These are phyloP conservation scores for Stachybotrys elegans DNA, from an alignment of 2,329 filamentous ascomycete species.

Conservation along the genomic window DNA sequence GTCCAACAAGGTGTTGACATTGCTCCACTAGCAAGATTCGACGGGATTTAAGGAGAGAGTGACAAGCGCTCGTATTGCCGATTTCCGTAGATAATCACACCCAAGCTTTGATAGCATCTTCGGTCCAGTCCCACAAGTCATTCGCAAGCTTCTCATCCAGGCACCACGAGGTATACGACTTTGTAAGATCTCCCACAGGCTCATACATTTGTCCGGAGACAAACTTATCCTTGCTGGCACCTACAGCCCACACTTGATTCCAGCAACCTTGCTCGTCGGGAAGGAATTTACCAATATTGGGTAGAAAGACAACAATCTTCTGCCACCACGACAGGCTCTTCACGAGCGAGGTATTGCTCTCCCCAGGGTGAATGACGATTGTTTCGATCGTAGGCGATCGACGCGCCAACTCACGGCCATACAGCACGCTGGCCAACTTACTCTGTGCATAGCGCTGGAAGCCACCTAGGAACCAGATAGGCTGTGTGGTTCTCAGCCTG, in stretches of 20 bases:
- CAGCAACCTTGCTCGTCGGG: constrained; percentile 22
- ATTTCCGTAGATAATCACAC: no score
- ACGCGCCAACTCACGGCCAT: constrained; percentile 38
- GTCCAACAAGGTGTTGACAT: no score
- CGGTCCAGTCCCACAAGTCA: constrained; percentile 34
- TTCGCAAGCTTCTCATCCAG: constrained; percentile 23
- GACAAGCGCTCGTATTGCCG: no score
- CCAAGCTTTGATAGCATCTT: constrained; percentile 11
- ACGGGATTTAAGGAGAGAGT: no score
- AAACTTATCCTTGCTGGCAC: constrained; percentile 12
- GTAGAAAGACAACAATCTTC: constrained; percentile 17
- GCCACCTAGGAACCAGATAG: constrained; percentile 23
- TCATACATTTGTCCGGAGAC: constrained; percentile 13
- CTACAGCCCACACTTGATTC: constrained; percentile 27
- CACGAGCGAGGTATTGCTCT: constrained; percentile 24
- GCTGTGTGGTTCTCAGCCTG: constrained; percentile 18
- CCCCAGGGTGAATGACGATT: constrained; percentile 45
- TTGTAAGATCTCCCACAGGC: constrained; percentile 19
- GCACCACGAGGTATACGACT: constrained; percentile 15
- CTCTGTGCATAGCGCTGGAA: constrained; percentile 45
- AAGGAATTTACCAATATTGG: constrained; percentile 15
- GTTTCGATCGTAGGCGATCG: constrained; percentile 35
- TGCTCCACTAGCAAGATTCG: no score
- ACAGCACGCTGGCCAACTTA: constrained; percentile 44
- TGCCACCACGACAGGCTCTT: constrained; percentile 16